Base-by-base conservation (phyloP, 257 asterid species). In the Przewalskia tangutica region DNA sequence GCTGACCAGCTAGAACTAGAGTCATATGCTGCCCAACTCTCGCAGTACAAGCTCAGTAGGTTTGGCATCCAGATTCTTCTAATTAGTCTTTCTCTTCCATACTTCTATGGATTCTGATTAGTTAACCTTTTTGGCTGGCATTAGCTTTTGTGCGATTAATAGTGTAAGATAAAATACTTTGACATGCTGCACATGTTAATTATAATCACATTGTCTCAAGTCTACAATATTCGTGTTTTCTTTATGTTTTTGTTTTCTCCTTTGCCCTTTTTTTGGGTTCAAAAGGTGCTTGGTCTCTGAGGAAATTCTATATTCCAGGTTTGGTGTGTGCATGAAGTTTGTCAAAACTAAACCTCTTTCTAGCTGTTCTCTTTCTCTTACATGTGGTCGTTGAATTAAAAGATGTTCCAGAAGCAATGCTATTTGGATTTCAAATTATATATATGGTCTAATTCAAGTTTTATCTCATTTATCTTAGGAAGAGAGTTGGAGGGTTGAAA, bases 401-500 rank as follows among this genome's bases (percentile, higher is more conserved):
- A 12, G 79, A 73, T 48, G 20, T 23, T 73, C 14, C 4, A 12
- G 38, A 50, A 20, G 42, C 8, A 7, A 48, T 73, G 62, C 5
- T 73, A 32, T 73, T 73, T 23, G 38, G 59, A 20, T 73, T 23
- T n/a, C 79, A 20, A 23, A 50, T 73, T 7, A 73, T 73, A 23
- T 23, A 23, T 50, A 42, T 50, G 60, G 23, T 73, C 79, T 73
- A 20, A 81, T 78, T 85, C 82, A 59, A 81, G 85, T 63, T 32
- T 20, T 27, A 17, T 82, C 10, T 20, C 55, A 73, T 84, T 87
- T 78, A 77, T 85, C 75, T 59, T 86, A 96, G 99, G 94, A 96
- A 96, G 85, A 93, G 87, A 87, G 99, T 94, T 84, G 98, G 99
- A 32, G 98, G 99, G 68, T 81, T 96, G 88, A 93, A 96, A 87